These are phyloP conservation scores for Xylaria sp. DNA, from an alignment of 2,329 filamentous ascomycete genomes.

Conservation along the genomic window DNA sequence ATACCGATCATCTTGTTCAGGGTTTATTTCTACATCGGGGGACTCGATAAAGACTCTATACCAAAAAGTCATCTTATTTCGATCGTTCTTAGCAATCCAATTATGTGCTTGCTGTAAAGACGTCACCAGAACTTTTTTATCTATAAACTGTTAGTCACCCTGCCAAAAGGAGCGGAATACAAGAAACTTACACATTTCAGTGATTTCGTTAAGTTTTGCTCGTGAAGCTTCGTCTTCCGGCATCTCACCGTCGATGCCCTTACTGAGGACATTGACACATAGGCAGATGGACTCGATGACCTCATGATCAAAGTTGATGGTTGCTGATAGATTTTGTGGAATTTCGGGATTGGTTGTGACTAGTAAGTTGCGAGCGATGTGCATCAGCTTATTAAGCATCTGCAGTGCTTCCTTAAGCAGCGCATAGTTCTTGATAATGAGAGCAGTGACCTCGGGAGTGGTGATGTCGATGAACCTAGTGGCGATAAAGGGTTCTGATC, in stretches of 20 bases:
- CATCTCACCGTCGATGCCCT: slow-evolving; percentile 72
- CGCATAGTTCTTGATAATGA: slow-evolving; percentile 71
- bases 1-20: slow-evolving; percentile 58
- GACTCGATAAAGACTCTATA: slow-evolving; percentile 70
- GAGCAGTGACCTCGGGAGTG: slow-evolving; percentile 69
- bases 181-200: slow-evolving; percentile 66
- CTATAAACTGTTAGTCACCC: slow-evolving; percentile 50
- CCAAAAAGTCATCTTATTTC: slow-evolving; percentile 77
- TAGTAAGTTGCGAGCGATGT: slow-evolving; percentile 71
- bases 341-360: slow-evolving; percentile 72
- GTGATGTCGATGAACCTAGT: slow-evolving; percentile 63
- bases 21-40: slow-evolving; percentile 58
- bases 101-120: slow-evolving; percentile 74
- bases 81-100: slow-evolving; percentile 74
- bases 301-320: slow-evolving; percentile 72
- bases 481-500: slow-evolving; percentile 63
- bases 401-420: slow-evolving; percentile 70
- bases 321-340: slow-evolving; percentile 72
- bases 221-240: slow-evolving; percentile 66
- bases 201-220: slow-evolving; percentile 68
- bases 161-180: neutral
- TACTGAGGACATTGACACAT: slow-evolving; percentile 73
- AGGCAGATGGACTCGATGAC: slow-evolving; percentile 73
- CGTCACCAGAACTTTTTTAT: slow-evolving; percentile 73
- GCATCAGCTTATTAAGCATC: slow-evolving; percentile 73